A percentile compares a stretch with the other conserved stretches of the same genome.
Conservation (phyloP, 2,329 filamentous ascomycete species). For the Ambrosiella xylebori region DNA sequence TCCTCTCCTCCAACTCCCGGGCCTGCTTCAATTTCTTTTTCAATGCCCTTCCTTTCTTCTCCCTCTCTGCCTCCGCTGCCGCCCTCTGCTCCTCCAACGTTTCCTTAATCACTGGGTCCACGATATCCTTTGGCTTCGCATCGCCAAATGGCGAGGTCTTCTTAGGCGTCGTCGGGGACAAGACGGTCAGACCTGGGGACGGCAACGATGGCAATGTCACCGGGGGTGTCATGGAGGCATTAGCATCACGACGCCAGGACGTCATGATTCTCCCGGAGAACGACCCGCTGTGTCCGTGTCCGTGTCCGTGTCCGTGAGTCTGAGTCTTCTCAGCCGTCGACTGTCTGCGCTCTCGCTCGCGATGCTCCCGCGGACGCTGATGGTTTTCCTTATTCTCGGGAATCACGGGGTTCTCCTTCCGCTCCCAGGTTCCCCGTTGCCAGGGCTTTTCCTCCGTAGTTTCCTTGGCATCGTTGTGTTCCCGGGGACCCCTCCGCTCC, state of each 20-base stretch:
- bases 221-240: background rate
- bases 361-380: background rate
- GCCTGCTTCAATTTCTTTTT: slow-evolving; percentile 94
- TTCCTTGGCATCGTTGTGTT: background rate
- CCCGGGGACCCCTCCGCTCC: background rate
- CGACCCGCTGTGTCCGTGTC: no score
- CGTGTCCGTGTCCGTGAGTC: background rate
- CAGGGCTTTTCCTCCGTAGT: background rate
- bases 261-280: background rate
- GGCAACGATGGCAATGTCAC: background rate
- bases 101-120: slow-evolving; percentile 28
- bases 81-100: slow-evolving; percentile 70
- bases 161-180: background rate
- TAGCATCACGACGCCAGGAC: background rate
- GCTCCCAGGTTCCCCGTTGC: background rate
- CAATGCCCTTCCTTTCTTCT: slow-evolving; percentile 83
- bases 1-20: slow-evolving; percentile 76
- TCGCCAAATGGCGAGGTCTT: background rate
- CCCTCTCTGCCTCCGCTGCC: slow-evolving; percentile 26
- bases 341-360: background rate
- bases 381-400: background rate
- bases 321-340: background rate
- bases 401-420: background rate
- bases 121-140: slow-evolving; percentile 1
- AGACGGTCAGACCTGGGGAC: background rate